Conservation (phyloP, 1,284 basidiomycete species). For the Sporisorium sorghi region DNA sequence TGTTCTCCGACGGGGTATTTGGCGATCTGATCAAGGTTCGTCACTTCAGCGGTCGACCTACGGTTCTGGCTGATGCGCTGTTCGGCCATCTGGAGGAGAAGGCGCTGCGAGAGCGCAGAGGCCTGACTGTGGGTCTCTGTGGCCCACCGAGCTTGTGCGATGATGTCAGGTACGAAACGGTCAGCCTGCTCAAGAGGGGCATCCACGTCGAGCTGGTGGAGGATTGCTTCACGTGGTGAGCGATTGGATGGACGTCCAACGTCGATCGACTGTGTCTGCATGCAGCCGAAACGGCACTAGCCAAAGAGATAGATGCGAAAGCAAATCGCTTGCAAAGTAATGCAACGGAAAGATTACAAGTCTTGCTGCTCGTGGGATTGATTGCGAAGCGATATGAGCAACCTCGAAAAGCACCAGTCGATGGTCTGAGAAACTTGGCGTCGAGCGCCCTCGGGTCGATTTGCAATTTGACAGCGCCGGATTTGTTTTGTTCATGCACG, state of each 20-base stretch:
- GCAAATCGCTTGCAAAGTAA: background rate
- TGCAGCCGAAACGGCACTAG: background rate
- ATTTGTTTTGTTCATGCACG: conserved; percentile 9
- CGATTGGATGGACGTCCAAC: background rate
- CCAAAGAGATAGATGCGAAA: background rate
- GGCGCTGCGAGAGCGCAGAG: conserved; percentile 6
- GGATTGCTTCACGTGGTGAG: conserved; percentile 43
- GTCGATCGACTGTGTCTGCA: background rate
- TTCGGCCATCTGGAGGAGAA: conserved; percentile 23
- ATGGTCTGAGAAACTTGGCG: background rate
- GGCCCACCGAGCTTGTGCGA: conserved; percentile 39
- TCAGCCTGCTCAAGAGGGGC: conserved; percentile 28
- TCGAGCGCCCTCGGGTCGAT: background rate
- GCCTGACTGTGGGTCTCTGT: conserved; percentile 25
- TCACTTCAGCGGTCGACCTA: conserved; percentile 11
- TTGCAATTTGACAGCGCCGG: conserved; percentile 2
- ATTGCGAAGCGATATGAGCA: background rate
- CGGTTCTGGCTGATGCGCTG: conserved; percentile 4
- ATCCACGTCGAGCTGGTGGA: conserved; percentile 27
- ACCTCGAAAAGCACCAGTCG: no score
- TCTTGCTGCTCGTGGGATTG: background rate
- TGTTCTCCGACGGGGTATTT: conserved; percentile 5
- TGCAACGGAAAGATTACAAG: background rate
- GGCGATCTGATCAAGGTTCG: conserved; percentile 8
- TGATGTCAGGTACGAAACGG: conserved; percentile 30